Conservation (phyloP, 331 rosid genomes). For the Spiraea crenata region DNA sequence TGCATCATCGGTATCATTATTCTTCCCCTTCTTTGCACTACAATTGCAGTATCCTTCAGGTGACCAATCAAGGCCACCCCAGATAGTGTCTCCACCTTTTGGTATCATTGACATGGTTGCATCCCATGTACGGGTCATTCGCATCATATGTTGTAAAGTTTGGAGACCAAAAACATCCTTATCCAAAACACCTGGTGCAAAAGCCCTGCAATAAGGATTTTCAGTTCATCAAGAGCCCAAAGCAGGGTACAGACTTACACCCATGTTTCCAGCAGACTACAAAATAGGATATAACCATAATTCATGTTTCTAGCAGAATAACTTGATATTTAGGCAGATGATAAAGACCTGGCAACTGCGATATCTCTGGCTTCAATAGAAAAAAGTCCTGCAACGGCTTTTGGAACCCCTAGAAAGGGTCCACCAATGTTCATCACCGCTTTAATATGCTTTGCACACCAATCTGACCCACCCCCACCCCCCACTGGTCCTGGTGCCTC, state of each 20-base stretch:
- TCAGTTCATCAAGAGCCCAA: not conserved
- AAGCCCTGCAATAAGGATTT: slow-evolving; percentile 51
- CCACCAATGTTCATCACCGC: slow-evolving; percentile 89
- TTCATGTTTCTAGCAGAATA: not conserved
- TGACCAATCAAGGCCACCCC: slow-evolving; percentile 98
- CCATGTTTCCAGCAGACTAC: not conserved
- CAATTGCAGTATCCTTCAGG: slow-evolving; percentile 64
- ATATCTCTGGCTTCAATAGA: slow-evolving; percentile 91
- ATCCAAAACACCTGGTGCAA: slow-evolving; percentile 88
- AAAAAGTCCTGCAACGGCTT: slow-evolving; percentile 86
- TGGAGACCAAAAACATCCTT: slow-evolving; percentile 82
- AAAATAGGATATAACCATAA: slow-evolving; percentile 7
- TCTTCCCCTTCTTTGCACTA: slow-evolving; percentile 47
- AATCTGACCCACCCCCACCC: slow-evolving; percentile 91
- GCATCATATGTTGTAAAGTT: slow-evolving; percentile 89
- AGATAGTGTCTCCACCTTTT: slow-evolving; percentile 88
- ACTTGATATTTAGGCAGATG: not conserved
- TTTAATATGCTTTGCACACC: slow-evolving; percentile 92
- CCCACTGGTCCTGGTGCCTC: slow-evolving; percentile 92
- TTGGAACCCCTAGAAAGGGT: slow-evolving; percentile 93
- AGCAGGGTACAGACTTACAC: not conserved
- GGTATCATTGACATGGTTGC: slow-evolving; percentile 98
- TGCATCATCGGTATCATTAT: slow-evolving; percentile 37
- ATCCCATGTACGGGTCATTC: slow-evolving; percentile 96
- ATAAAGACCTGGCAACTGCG: slow-evolving; percentile 81